Percentiles rank a stretch among this genome's conserved stretches.
These are phyloP conservation scores for Phytophthora hybrid DNA, from an alignment of 352 stramenopile species.

Conservation along the genomic window DNA sequence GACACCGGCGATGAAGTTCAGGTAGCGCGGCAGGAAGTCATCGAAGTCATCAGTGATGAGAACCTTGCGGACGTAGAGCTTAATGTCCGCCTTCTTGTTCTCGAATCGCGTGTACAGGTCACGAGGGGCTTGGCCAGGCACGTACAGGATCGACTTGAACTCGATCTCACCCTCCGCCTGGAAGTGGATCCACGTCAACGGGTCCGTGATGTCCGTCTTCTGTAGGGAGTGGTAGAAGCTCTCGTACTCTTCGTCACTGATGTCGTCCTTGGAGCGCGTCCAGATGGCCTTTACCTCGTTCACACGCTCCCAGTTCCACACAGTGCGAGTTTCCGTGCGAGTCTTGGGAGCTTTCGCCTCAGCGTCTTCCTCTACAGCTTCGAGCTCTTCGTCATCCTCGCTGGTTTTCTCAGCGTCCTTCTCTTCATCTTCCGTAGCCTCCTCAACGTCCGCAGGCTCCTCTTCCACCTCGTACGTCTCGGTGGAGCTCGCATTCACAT, in stretches of 20 bases:
- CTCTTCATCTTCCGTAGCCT: conserved; percentile 59
- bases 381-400: conserved; percentile 69
- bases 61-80: conserved; percentile 99
- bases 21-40: conserved; percentile 98
- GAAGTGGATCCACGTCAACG: conserved; percentile 99
- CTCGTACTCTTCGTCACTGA: conserved; percentile 98
- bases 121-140: conserved; percentile 89
- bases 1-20: conserved; percentile 99
- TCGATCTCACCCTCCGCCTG: conserved; percentile 99
- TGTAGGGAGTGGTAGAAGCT: conserved; percentile 98
- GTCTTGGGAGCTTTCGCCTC: conserved; percentile 77
- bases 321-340: conserved; percentile 93
- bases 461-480: conserved; percentile 94
- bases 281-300: conserved; percentile 99
- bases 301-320: conserved; percentile 96
- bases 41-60: conserved; percentile 99
- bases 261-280: conserved; percentile 96
- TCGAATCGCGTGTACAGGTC: conserved; percentile 94
- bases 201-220: conserved; percentile 89
- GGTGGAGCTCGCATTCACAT: conserved; percentile 94
- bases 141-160: conserved; percentile 99
- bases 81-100: conserved; percentile 93
- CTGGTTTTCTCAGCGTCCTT: conserved; percentile 55
- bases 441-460: conserved; percentile 68
- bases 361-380: conserved; percentile 79